phyloP scores from a whole-genome alignment of 257 asterid species.

The Nicotiana tabacum region DNA sequence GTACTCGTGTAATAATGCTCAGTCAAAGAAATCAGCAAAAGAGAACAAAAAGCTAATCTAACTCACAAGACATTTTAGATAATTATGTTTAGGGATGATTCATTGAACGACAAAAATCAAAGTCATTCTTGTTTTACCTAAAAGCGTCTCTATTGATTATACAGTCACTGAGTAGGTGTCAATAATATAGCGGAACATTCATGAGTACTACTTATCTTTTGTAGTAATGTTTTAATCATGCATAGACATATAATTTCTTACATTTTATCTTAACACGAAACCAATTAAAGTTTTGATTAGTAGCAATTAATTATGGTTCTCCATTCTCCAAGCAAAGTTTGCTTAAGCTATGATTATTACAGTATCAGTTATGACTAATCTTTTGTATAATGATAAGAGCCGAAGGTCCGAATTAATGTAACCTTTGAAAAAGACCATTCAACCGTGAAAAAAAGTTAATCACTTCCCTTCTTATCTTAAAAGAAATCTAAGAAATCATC shows the following conservation, averaged over 20 bases:
- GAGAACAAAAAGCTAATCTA: neutral
- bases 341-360: neutral
- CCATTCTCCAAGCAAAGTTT: neutral
- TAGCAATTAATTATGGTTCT: neutral
- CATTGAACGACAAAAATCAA: neutral
- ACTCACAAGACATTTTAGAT: neutral
- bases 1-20: neutral
- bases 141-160: neutral
- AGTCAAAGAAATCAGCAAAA: neutral
- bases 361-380: neutral
- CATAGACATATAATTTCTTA: no score
- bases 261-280: neutral
- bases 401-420: neutral
- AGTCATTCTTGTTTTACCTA: slow-evolving; percentile 4
- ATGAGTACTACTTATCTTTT: neutral
- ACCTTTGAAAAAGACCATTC: neutral
- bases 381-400: neutral
- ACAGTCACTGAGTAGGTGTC: neutral
- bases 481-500: neutral
- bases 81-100: neutral
- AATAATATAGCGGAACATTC: neutral
- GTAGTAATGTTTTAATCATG: no score
- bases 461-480: neutral
- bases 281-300: neutral
- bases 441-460: neutral